These are phyloP conservation scores for Ballota nigra DNA, from an alignment of 257 asterid genomes.

Conservation along the genomic window DNA sequence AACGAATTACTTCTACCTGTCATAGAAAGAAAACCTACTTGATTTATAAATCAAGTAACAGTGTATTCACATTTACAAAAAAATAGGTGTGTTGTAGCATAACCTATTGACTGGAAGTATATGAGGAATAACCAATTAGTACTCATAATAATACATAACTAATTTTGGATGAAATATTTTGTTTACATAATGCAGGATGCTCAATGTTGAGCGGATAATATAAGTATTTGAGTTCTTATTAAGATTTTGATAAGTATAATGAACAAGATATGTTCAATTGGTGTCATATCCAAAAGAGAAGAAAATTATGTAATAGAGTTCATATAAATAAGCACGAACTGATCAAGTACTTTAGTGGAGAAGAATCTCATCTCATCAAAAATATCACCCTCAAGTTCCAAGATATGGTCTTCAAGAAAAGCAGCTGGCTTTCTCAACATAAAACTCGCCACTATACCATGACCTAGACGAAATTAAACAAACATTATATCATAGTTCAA, in stretches of 20 bases:
- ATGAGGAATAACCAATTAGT: background rate
- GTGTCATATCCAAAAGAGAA: background rate
- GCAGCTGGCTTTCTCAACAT: conserved; percentile 58
- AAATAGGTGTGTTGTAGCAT: background rate
- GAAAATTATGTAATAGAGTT: background rate
- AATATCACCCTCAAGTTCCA: conserved; percentile 67
- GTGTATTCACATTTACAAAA: no score
- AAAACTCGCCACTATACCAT: conserved; percentile 80
- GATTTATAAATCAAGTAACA: no score
- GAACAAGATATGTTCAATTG: background rate
- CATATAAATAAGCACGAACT: conserved; percentile 9
- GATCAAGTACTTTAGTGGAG: conserved; percentile 52
- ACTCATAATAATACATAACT: background rate
- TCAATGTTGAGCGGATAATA: background rate
- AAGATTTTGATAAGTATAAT: background rate
- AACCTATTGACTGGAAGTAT: background rate
- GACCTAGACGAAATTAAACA: conserved; percentile 50
- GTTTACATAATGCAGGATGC: background rate
- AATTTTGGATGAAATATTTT: background rate
- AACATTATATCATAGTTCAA: conserved; percentile 10
- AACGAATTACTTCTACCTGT: conserved; percentile 53
- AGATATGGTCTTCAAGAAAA: conserved; percentile 50
- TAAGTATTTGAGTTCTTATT: background rate
- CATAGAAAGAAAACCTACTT: conserved; percentile 16
- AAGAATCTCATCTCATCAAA: conserved; percentile 76